Base-by-base conservation (phyloP, 1,284 basidiomycete genomes). In the Wallemia mellicola region DNA sequence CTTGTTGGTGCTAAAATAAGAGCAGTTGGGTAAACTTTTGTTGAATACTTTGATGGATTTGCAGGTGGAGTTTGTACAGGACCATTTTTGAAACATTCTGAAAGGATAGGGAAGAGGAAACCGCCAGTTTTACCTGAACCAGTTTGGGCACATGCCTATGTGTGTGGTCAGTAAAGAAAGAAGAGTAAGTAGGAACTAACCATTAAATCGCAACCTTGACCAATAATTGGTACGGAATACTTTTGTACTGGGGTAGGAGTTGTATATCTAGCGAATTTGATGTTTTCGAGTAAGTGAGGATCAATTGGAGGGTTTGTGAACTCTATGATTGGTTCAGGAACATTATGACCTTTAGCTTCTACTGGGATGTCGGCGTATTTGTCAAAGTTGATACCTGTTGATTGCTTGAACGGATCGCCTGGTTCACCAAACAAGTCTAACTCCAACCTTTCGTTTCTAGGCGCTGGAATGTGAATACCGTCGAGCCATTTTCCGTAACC, bases 351-450 rank as follows among this genome's bases (percentile, higher is more conserved):
- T 58, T 89, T 95, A 54, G 89, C 92, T 74, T 98, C 94, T 66
- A 99, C 91, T 64, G 94, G 94, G 68, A 98, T 98, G 71, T 98
- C 92, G 71, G 94, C 91, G 70, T 98, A 99, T 73, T 94, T 94
- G 76, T 98, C 94, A 68, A 99, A 99, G 76, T 99, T 99, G 76
- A 99, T 96, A 65, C 94, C 94, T 58, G 91, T 94, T 67, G 87
- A 81, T 70, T 91, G 83, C 68, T 79, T 82, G 60, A 77, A 78
- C 19, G 81, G 80, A 70, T 96, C 94, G 60, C 79, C 76, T 54
- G 77, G 76, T 63, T 94, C 88, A 60, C 94, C 94, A 68, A 83
- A 99, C 54, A 99, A 82, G 69, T 98, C 91, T 73, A 86, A 89
- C 75, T 99, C 91, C 63, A 88, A 76, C 66, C 87, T 81, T 67